These are phyloP conservation scores for Lactarius hatsudake DNA, from an alignment of 768 basidiomycete species.

Conservation along the genomic window DNA sequence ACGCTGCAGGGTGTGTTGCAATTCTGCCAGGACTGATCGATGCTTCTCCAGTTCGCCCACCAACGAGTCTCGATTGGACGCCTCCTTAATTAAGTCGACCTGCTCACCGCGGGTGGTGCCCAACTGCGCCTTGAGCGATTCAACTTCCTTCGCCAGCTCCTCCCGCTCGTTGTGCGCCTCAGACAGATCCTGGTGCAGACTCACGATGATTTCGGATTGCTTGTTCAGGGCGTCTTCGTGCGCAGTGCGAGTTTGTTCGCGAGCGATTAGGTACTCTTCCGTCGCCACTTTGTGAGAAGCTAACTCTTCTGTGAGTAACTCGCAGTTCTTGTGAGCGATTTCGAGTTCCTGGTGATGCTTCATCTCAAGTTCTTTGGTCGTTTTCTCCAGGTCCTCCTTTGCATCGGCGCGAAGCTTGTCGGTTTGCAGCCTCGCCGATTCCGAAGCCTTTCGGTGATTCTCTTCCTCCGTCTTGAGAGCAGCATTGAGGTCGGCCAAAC, in stretches of 20 bases:
- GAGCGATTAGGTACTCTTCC: slow-evolving; percentile 40
- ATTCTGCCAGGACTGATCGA: slow-evolving; percentile 69
- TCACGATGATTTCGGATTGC: slow-evolving; percentile 46
- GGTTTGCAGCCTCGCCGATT: slow-evolving; percentile 36
- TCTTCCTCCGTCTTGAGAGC: slow-evolving; percentile 40
- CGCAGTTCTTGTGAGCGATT: slow-evolving; percentile 38
- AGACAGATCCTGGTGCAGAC: slow-evolving; percentile 51
- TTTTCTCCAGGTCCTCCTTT: slow-evolving; percentile 42
- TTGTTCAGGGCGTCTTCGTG: slow-evolving; percentile 47
- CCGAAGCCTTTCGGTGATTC: slow-evolving; percentile 37
- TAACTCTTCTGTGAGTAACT: slow-evolving; percentile 49
- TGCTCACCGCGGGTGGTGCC: slow-evolving; percentile 57
- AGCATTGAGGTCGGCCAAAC: slow-evolving; percentile 38
- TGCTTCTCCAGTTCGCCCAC: slow-evolving; percentile 74
- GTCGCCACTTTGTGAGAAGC: slow-evolving; percentile 48
- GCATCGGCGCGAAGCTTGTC: slow-evolving; percentile 44
- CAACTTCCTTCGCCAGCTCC: slow-evolving; percentile 43
- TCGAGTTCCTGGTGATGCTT: slow-evolving; percentile 50
- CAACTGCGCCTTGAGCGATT: slow-evolving; percentile 56
- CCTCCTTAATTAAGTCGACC: slow-evolving; percentile 62
- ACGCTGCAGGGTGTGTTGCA: slow-evolving; percentile 73
- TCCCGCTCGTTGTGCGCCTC: slow-evolving; percentile 40
- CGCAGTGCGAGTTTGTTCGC: slow-evolving; percentile 32
- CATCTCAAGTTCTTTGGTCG: slow-evolving; percentile 49
- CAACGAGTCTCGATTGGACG: slow-evolving; percentile 71